Base-by-base conservation (phyloP, 73 alveolate species). In the Tetrahymena elliotti region DNA sequence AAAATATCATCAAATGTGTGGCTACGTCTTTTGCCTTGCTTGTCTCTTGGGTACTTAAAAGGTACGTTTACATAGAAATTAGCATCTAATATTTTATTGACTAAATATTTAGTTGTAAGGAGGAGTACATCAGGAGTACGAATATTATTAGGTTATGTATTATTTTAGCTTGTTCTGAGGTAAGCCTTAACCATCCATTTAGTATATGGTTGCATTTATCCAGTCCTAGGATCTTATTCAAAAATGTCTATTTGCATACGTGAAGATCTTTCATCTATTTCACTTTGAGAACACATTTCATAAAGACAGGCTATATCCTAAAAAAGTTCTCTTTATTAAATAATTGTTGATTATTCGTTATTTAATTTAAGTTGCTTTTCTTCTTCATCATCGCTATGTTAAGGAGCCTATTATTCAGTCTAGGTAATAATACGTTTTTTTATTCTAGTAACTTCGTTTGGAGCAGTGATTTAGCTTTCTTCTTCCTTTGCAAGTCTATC, bases 51-150 rank as follows among this genome's bases (percentile, higher is more conserved):
- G 10, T 68, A 68, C 88, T 68, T 68, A 36, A 68, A 68, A 68
- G 88, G 88, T 6, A 68, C 95, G 15, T 88, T 39, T 18, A 52
- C 96, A 34, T 88, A 53, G 83, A 38, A 38, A 84, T 94, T 94
- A 84, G 96, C 96, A 40, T 93, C 94, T 18, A 94, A 22, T 20
- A 94, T 40, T 31, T 94, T 94, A 38, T 39, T 24, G 24, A 94
- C 47, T 7, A 94, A 10, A 36, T 47, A 94, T 52, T 94, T 94
- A 11, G 93, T 83, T 16, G 96, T 94, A 8, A 84, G 93, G 36
- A 88, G 37, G 34, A 94, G 53, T 0, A 94, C 93, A 94, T 94
- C 96, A 33, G 96, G 96, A 33, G 96, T 53, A 52, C 96, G 93
- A 4, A 94, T 88, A 84, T 94, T 84, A 13, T 94, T 93, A 15